A percentile compares a stretch with the other conserved stretches of the same genome.
phyloP scores from a whole-genome alignment of 495 filamentous ascomycete species.

The Pyronema omphalodes region DNA sequence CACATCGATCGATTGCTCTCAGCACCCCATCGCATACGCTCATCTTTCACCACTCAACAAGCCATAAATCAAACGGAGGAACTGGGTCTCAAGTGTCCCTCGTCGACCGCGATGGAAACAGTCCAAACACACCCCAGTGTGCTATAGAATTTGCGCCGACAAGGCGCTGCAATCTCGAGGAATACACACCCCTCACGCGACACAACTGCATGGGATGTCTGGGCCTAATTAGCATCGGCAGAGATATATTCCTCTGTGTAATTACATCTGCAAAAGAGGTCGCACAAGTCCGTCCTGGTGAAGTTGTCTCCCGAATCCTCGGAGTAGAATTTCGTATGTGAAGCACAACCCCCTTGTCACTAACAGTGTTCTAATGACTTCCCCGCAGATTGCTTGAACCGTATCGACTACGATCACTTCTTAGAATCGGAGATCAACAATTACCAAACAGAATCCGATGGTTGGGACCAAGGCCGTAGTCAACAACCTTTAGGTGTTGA shows the following conservation, averaged over 20 bases:
- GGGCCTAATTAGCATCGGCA: slow-evolving; percentile 66
- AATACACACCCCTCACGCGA: slow-evolving; percentile 54
- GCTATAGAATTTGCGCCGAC: slow-evolving; percentile 66
- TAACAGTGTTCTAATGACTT: neutral
- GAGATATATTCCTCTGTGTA: slow-evolving; percentile 85
- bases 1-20: slow-evolving; percentile 63
- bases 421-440: slow-evolving; percentile 40
- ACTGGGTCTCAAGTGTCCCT: slow-evolving; percentile 29
- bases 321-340: slow-evolving; percentile 66
- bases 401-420: slow-evolving; percentile 57
- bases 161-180: slow-evolving; percentile 46
- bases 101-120: slow-evolving; percentile 14
- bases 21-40: slow-evolving; percentile 59
- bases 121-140: slow-evolving; percentile 37
- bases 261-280: slow-evolving; percentile 59
- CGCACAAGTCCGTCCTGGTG: slow-evolving; percentile 66
- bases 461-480: slow-evolving; percentile 38
- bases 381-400: slow-evolving; percentile 58
- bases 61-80: slow-evolving; percentile 29
- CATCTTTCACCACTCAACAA: slow-evolving; percentile 56
- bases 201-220: slow-evolving; percentile 72
- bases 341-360: neutral
- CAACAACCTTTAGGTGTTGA: slow-evolving; percentile 43
- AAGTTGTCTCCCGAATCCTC: slow-evolving; percentile 72
- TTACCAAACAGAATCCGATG: slow-evolving; percentile 37